These are phyloP conservation scores for Staphylotrichum longicolle DNA, from an alignment of 495 filamentous ascomycete genomes.

Conservation along the genomic window DNA sequence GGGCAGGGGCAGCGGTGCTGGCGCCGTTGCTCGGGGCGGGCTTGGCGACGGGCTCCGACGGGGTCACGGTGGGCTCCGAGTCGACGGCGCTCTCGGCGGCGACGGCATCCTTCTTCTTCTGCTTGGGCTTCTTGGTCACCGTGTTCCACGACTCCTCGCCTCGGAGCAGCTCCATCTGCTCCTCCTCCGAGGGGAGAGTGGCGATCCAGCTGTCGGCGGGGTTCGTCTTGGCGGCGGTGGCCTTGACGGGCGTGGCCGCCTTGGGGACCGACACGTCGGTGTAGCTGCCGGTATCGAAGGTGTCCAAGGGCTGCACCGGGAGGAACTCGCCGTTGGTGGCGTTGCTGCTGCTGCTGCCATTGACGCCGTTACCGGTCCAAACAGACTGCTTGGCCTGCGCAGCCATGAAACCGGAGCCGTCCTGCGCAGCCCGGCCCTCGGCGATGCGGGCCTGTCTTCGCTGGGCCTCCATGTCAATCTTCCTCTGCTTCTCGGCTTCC, in stretches of 20 bases:
- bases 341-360: conserved; percentile 34
- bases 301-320: conserved; percentile 66
- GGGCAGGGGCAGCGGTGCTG: conserved; percentile 9
- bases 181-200: conserved; percentile 75
- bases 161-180: conserved; percentile 70
- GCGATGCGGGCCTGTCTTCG: conserved; percentile 73
- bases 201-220: conserved; percentile 49
- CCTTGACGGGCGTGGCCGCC: conserved; percentile 25
- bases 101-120: conserved; percentile 46
- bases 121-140: conserved; percentile 66
- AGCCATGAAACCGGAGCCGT: conserved; percentile 58
- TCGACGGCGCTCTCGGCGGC: conserved; percentile 31
- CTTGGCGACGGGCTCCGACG: conserved; percentile 26
- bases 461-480: conserved; percentile 72
- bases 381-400: conserved; percentile 53
- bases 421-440: conserved; percentile 75
- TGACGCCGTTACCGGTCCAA: conserved; percentile 54
- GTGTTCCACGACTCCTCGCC: conserved; percentile 71
- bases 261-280: conserved; percentile 28
- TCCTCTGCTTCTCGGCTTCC: conserved; percentile 70
- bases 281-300: conserved; percentile 55
- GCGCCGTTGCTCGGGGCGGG: conserved; percentile 27
- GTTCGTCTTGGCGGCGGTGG: conserved; percentile 29
- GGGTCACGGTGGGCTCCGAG: conserved; percentile 24
- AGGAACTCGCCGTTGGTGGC: conserved; percentile 30